Conservation (phyloP, 345 rosid species). For the Euclidium syriacum region DNA sequence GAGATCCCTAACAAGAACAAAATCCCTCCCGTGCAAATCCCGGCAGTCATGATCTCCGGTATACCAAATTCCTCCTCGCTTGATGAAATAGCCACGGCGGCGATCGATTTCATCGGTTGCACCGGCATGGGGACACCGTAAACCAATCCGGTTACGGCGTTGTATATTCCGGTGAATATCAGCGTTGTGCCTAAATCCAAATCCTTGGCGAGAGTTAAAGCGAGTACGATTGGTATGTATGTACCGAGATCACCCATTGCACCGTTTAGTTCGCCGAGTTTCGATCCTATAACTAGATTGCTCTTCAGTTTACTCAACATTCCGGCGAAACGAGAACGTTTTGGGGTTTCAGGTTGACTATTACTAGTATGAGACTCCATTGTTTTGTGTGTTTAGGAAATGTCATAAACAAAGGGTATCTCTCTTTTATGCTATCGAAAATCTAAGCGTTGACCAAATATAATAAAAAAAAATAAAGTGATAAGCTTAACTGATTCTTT, state of each 20-base stretch:
- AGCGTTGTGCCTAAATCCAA: conserved; percentile 76
- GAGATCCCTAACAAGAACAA: conserved; percentile 59
- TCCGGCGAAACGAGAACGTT: conserved; percentile 11
- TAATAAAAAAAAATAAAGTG: neutral
- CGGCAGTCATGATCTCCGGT: conserved; percentile 78
- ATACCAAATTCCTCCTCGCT: conserved; percentile 43
- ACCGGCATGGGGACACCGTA: conserved; percentile 94
- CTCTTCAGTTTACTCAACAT: conserved; percentile 32
- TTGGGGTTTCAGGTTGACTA: conserved; percentile 10
- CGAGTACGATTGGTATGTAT: conserved; percentile 76
- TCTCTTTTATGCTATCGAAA: neutral
- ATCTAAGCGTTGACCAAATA: too few species aligned
- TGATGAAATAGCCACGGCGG: conserved; percentile 68
- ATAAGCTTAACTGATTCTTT: conserved; percentile 4
- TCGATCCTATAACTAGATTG: conserved; percentile 51
- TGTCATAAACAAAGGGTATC: neutral
- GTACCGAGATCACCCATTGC: conserved; percentile 92
- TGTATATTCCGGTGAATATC: conserved; percentile 70
- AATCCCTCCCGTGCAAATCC: conserved; percentile 73
- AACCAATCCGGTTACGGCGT: conserved; percentile 59
- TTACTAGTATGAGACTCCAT: conserved; percentile 28
- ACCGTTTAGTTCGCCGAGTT: conserved; percentile 70
- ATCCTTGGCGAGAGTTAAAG: conserved; percentile 70
- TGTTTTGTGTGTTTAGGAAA: too few species aligned
- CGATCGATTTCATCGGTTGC: conserved; percentile 90